A percentile compares a stretch with the other conserved stretches of the same genome.
Conservation (phyloP, 2,329 filamentous ascomycete genomes). For the Colletotrichum lupini region DNA sequence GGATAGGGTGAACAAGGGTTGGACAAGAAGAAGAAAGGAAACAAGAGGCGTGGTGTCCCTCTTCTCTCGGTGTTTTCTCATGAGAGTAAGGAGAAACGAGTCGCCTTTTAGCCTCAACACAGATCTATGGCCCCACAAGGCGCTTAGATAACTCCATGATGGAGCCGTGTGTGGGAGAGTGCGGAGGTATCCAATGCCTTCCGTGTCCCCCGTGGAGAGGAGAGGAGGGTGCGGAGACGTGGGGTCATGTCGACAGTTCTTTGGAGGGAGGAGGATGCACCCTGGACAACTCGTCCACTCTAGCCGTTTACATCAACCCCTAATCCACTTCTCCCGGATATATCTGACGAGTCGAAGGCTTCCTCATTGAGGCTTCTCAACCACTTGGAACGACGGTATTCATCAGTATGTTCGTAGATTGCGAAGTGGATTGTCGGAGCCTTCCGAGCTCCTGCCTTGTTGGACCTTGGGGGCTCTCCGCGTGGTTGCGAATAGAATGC, state of each 20-base stretch:
- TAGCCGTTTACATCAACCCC: not conserved
- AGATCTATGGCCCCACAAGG: slow-evolving; percentile 1
- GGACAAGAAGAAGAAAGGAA: not conserved
- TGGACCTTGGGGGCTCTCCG: not conserved
- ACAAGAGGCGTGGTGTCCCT: not conserved
- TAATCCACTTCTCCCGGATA: not conserved
- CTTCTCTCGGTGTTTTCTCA: not conserved
- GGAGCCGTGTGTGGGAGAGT: slow-evolving; percentile 23
- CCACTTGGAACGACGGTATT: not conserved
- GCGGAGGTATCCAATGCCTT: slow-evolving; percentile 29
- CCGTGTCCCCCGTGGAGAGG: slow-evolving; percentile 17
- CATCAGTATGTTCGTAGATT: not conserved
- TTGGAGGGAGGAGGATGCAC: not conserved
- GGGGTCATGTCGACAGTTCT: slow-evolving; percentile 4
- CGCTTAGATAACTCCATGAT: slow-evolving; percentile 21
- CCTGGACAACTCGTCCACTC: not conserved
- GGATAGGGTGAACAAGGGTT: not conserved
- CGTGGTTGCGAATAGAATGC: not conserved
- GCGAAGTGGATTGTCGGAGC: not conserved
- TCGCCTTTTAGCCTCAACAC: slow-evolving; percentile 6
- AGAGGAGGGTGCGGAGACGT: slow-evolving; percentile 13
- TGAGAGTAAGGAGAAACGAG: not conserved
- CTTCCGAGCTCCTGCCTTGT: not conserved
- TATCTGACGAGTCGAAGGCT: not conserved
- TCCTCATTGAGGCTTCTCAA: not conserved